Evolutionary conservation across 176 grass and related monocot genomes (phyloP).

Genomic region (Dactylis glomerata): DNA sequence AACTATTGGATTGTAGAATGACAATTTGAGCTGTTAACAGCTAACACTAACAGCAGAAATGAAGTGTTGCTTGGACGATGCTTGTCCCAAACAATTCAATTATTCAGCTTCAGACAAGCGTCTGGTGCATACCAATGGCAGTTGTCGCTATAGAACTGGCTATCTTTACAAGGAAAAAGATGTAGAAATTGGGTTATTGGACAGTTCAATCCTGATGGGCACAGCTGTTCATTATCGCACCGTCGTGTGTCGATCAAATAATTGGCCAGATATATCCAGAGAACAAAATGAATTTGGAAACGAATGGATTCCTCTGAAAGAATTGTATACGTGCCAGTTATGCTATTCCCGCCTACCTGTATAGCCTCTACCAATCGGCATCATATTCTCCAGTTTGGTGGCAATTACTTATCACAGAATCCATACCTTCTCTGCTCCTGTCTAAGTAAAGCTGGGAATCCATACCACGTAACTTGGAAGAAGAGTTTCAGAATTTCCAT

Average conservation of each 20-base stretch:
- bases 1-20: neutral
- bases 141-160: neutral
- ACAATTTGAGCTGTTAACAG: neutral
- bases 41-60: neutral
- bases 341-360: neutral
- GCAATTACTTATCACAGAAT: neutral
- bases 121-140: neutral
- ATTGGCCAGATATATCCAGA: neutral
- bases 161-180: neutral
- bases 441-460: neutral
- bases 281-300: neutral
- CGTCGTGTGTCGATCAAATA: neutral
- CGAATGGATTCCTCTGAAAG: neutral
- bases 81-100: constrained; percentile 8
- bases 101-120: neutral
- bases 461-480: too few species aligned
- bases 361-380: neutral
- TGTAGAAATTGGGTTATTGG: neutral
- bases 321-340: neutral
- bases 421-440: neutral
- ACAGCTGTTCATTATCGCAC: neutral
- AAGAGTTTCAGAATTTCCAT: too few species aligned
- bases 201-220: neutral
- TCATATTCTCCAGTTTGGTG: constrained; percentile 21
- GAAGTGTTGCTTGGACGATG: neutral